These are phyloP conservation scores for Phycomyces nitens DNA, from an alignment of 192 early-diverging fungal species.

Conservation along the genomic window DNA sequence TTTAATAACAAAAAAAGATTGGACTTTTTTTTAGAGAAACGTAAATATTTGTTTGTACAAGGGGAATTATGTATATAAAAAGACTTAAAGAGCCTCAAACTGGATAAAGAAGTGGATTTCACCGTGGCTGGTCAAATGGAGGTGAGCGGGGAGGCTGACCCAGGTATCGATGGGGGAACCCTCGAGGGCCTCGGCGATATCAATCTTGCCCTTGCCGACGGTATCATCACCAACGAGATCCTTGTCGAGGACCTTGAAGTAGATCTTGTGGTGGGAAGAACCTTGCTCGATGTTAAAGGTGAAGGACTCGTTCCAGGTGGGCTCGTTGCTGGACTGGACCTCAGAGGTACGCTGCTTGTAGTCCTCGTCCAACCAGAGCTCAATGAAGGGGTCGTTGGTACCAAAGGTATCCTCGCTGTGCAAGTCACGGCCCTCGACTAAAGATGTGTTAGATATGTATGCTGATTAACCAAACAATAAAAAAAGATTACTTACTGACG, in stretches of 20 bases:
- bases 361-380: slow-evolving; percentile 27
- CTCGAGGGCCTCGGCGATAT: slow-evolving; percentile 5
- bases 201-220: slow-evolving; percentile 20
- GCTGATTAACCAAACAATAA: too few relatives aligned
- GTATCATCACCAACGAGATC: slow-evolving; percentile 20
- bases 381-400: slow-evolving; percentile 16
- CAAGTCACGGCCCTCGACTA: slow-evolving; percentile 22
- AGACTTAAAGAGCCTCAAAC: slow-evolving; percentile 5
- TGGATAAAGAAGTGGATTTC: slow-evolving; percentile 17
- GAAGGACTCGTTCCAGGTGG: slow-evolving; percentile 34
- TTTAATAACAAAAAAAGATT: too few relatives aligned
- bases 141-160: slow-evolving; percentile 24
- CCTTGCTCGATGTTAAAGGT: slow-evolving; percentile 18
- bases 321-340: slow-evolving; percentile 11
- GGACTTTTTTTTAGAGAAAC: too few relatives aligned
- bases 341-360: slow-evolving; percentile 29
- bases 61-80: too few relatives aligned
- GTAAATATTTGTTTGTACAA: too few relatives aligned
- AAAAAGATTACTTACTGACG: background rate
- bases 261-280: slow-evolving; percentile 11
- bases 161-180: slow-evolving; percentile 12
- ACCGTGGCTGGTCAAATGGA: slow-evolving; percentile 17
- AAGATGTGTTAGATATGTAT: too few relatives aligned
- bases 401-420: slow-evolving; percentile 21
- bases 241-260: slow-evolving; percentile 25